Conservation (phyloP, 306 rosid genomes). For the Erythrophleum fordii region DNA sequence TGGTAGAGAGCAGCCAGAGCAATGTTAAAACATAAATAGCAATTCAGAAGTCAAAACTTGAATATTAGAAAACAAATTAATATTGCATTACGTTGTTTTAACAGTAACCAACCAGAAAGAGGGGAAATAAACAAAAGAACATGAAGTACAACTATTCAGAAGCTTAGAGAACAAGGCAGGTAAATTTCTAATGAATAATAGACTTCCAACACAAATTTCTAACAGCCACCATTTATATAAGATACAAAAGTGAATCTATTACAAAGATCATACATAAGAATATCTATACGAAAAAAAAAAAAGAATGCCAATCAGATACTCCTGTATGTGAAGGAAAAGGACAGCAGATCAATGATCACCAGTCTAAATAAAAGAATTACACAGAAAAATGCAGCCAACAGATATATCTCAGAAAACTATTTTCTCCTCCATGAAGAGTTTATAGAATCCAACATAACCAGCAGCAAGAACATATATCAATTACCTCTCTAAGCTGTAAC, state of each 20-base stretch:
- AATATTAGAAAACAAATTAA: background rate
- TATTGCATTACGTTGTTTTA: background rate
- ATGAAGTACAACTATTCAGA: background rate
- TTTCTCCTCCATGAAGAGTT: background rate
- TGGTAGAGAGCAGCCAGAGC: background rate
- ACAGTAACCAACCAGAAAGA: background rate
- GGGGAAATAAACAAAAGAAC: background rate
- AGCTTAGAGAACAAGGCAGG: background rate
- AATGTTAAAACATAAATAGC: background rate
- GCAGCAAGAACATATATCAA: background rate
- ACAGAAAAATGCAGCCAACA: background rate
- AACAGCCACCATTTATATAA: background rate
- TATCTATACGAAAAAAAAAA: background rate
- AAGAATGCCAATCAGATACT: background rate
- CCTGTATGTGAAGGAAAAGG: slow-evolving; percentile 2
- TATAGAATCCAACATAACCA: background rate
- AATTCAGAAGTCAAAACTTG: background rate
- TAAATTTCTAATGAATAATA: slow-evolving; percentile 9
- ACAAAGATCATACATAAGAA: background rate
- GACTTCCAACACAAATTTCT: background rate
- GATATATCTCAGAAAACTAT: background rate
- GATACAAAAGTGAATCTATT: background rate
- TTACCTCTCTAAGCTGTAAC: slow-evolving; percentile 70
- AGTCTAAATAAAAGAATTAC: background rate
- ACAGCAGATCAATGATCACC: background rate